Conservation (phyloP, 345 rosid species). For the Brassica napus region DNA sequence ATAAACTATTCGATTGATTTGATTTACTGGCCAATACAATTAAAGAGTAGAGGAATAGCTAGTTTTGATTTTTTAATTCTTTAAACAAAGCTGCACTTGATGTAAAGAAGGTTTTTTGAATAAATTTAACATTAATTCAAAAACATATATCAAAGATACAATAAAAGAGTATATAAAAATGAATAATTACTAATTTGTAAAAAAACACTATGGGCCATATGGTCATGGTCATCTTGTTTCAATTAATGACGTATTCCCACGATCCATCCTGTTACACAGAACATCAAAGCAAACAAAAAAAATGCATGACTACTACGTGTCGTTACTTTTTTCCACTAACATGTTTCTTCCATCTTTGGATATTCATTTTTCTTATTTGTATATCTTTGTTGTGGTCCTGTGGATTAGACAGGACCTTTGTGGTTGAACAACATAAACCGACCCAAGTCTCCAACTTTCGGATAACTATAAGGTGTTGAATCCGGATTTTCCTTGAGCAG, state of each 20-base stretch:
- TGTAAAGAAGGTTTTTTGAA: too few species aligned
- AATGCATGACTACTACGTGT: conserved; percentile 26
- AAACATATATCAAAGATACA: not conserved
- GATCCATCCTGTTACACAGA: conserved; percentile 27
- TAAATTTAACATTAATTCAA: too few species aligned
- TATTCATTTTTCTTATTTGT: not conserved
- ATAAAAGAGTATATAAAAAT: not conserved
- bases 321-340: not conserved
- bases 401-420: not conserved
- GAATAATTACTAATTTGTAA: not conserved
- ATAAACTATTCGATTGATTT: conserved; percentile 29
- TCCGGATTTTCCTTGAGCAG: not conserved
- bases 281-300: conserved; percentile 12
- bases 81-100: too few species aligned
- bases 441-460: not conserved
- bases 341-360: not conserved
- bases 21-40: conserved; percentile 22
- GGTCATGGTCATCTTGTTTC: conserved; percentile 31
- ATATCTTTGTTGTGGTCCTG: not conserved
- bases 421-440: not conserved
- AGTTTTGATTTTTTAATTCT: too few species aligned
- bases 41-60: not conserved
- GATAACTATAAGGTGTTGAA: not conserved
- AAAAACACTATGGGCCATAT: conserved; percentile 21
- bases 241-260: conserved; percentile 27